A percentile compares a stretch with the other conserved stretches of the same genome.
These are phyloP conservation scores for Suillus occidentalis DNA, from an alignment of 768 basidiomycete species.

Conservation along the genomic window DNA sequence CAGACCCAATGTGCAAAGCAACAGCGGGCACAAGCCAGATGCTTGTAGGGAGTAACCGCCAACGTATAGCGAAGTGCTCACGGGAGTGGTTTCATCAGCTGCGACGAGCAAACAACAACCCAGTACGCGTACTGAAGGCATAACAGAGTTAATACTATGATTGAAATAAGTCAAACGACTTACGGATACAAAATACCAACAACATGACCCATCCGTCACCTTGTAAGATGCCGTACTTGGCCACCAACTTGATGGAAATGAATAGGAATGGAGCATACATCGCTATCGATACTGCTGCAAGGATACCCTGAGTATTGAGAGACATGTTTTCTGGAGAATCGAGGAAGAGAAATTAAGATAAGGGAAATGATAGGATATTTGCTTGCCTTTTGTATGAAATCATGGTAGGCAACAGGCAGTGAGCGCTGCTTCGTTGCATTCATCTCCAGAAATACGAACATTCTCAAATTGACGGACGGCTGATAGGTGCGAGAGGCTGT, in stretches of 20 bases:
- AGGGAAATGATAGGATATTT: background rate
- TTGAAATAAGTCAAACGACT: conserved; percentile 20
- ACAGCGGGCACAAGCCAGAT: conserved; percentile 39
- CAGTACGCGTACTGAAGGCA: conserved; percentile 50
- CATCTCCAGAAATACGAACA: background rate
- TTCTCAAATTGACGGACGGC: background rate
- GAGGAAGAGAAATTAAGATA: conserved; percentile 2
- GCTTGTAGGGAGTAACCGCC: conserved; percentile 48
- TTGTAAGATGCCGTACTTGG: conserved; percentile 55
- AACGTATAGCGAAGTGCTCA: conserved; percentile 46
- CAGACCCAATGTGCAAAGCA: conserved; percentile 39
- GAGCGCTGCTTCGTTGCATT: conserved; percentile 1
- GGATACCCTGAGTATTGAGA: conserved; percentile 44
- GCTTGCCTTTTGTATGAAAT: conserved; percentile 19
- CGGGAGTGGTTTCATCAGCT: conserved; percentile 42
- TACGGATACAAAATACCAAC: conserved; percentile 58
- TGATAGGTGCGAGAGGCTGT: too few relatives aligned
- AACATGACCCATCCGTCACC: conserved; percentile 71
- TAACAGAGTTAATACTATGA: conserved; percentile 7
- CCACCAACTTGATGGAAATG: conserved; percentile 44
- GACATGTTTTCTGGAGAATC: conserved; percentile 25
- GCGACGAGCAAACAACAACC: conserved; percentile 60
- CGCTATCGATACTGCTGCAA: conserved; percentile 58
- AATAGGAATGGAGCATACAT: conserved; percentile 58
- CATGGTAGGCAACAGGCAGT: conserved; percentile 20